Conservation (phyloP, 2,329 filamentous ascomycete genomes). For the Simplicillium sp. region DNA sequence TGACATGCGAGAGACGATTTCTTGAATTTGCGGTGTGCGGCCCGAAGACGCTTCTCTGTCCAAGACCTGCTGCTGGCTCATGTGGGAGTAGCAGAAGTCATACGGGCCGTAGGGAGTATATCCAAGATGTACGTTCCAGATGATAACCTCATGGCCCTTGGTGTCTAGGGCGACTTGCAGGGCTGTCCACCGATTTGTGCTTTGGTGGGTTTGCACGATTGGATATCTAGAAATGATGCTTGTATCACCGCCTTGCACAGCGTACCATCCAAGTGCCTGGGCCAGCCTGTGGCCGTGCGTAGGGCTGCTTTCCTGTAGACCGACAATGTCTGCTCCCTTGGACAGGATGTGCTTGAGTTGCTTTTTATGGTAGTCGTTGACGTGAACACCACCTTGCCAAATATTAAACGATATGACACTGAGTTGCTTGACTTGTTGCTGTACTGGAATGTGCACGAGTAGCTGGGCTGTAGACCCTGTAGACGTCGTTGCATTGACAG, state of each 20-base stretch:
- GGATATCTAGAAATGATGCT: constrained; percentile 28
- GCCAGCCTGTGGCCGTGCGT: constrained; percentile 21
- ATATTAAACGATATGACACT: constrained; percentile 27
- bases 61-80: constrained; percentile 20
- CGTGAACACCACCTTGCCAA: constrained; percentile 25
- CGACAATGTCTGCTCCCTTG: constrained; percentile 22
- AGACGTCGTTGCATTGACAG: constrained; percentile 15
- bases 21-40: constrained; percentile 25
- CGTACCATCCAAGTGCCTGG: constrained; percentile 26
- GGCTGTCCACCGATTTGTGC: constrained; percentile 17
- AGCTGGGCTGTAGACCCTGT: constrained; percentile 13
- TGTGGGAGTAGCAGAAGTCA: constrained; percentile 27
- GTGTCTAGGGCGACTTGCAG: constrained; percentile 25
- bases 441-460: constrained; percentile 22
- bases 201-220: constrained; percentile 17
- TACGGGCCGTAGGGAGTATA: constrained; percentile 30
- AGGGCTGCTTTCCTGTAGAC: constrained; percentile 23
- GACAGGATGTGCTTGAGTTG: constrained; percentile 23
- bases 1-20: constrained; percentile 23
- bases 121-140: constrained; percentile 25
- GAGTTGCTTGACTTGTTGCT: constrained; percentile 21
- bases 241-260: constrained; percentile 21
- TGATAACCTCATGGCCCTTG: constrained; percentile 18
- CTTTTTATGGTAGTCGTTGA: constrained; percentile 26
- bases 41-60: constrained; percentile 22